phyloP scores from a whole-genome alignment of 2,329 filamentous ascomycete genomes.

The Diaporthe aspalathi region DNA sequence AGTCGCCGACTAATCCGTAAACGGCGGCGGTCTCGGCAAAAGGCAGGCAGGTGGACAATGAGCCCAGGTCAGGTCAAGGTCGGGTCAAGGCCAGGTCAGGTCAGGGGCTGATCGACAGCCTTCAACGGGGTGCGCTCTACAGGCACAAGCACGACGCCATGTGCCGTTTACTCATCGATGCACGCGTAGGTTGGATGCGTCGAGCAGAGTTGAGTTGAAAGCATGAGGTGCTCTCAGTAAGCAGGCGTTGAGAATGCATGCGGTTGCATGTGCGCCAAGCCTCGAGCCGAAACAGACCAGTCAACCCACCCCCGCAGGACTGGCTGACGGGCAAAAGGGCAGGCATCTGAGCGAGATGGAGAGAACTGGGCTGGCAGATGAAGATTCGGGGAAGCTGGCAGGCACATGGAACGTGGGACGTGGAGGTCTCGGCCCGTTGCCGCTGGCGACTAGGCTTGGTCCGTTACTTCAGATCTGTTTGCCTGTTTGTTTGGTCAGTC shows the following conservation, averaged over 20 bases:
- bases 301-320: too few species aligned
- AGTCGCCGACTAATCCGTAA: slow-evolving; percentile 10
- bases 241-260: too few species aligned
- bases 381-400: background rate
- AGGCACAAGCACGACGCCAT: background rate
- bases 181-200: background rate
- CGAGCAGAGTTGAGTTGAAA: background rate
- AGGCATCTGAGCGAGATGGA: background rate
- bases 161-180: background rate
- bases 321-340: background rate
- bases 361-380: background rate
- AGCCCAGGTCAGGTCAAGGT: too few species aligned
- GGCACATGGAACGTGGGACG: slow-evolving; percentile 1
- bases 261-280: too few species aligned
- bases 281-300: too few species aligned
- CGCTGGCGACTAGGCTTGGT: slow-evolving; percentile 12
- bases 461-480: background rate
- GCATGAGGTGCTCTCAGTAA: too few species aligned
- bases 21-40: slow-evolving; percentile 14
- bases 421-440: slow-evolving; percentile 27
- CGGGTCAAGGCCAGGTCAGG: too few species aligned
- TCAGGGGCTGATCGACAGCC: background rate
- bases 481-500: background rate
- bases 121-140: background rate
- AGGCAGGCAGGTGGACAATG: slow-evolving; percentile 14